Percentiles rank a stretch among this genome's conserved stretches.
These are phyloP conservation scores for Hygrophila difformis DNA, from an alignment of 257 asterid species.

Conservation along the genomic window DNA sequence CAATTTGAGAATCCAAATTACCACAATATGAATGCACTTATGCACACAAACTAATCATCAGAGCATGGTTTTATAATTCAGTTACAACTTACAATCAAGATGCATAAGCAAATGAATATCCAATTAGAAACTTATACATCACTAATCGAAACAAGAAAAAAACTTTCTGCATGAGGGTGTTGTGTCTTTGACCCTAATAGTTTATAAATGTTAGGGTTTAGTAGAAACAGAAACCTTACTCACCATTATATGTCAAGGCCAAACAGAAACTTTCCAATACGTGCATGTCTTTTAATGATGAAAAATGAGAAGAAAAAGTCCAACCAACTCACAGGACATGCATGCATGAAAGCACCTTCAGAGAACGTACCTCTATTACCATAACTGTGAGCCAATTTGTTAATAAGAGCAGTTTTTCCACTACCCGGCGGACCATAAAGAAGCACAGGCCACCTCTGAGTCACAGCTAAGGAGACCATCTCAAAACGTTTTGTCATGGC, in stretches of 20 bases:
- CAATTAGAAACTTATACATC: not conserved
- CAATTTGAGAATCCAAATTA: slow-evolving; percentile 6
- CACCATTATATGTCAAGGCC: not conserved
- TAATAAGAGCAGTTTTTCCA: slow-evolving; percentile 78
- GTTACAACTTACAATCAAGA: slow-evolving; percentile 2
- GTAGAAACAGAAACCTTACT: not conserved
- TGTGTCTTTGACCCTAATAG: too few relatives aligned
- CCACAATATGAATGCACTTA: slow-evolving; percentile 4
- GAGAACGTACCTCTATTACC: slow-evolving; percentile 54
- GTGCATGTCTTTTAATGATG: not conserved
- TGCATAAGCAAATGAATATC: not conserved
- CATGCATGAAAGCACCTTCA: not conserved
- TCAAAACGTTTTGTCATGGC: slow-evolving; percentile 55
- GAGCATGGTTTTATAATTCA: too few relatives aligned
- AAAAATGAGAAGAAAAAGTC: not conserved
- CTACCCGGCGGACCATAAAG: slow-evolving; percentile 87
- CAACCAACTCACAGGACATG: slow-evolving; percentile 2
- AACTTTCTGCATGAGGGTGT: not conserved
- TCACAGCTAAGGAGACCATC: slow-evolving; percentile 76
- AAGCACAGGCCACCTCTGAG: slow-evolving; percentile 95
- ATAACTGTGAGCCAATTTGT: slow-evolving; percentile 48
- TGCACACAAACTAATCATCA: too few relatives aligned
- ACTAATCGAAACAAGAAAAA: too few relatives aligned
- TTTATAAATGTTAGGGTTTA: too few relatives aligned
- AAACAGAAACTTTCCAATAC: not conserved